Evolutionary conservation across 1,284 basidiomycete genomes (phyloP), one percentile per base, ranked within the genome.

Genomic region (Trametes hirsuta): DNA sequence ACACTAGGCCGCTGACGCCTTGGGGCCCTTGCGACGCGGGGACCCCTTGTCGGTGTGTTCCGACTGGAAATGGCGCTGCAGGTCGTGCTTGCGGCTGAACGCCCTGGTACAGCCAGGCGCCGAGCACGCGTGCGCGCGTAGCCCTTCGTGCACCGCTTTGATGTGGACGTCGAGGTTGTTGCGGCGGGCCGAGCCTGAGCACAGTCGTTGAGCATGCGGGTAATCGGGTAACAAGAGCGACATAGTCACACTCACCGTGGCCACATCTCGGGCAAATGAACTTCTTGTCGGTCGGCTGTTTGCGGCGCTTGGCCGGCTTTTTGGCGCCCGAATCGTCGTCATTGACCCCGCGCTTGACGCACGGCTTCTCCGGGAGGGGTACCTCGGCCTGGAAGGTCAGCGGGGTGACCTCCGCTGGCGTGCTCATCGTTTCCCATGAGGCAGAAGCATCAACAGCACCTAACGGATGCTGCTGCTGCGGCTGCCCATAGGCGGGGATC

Each of bases 81-180:
- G 35, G 44, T 62, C 60, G n/a, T 55, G 47, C 40, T 62, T 51
- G 44, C 60, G 60, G 22, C 52, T 35, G 40, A 63, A 63, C 3
- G 22, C 36, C 22, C 47, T 48, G 2, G 2, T 22, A 30, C 59
- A 61, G 12, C 18, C 39, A 8, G 47, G n/a, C 35, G 9, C 47
- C 5, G 35, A 12, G 24, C 55, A 57, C 2, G n/a, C 35, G 36
- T 14, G 14, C 4, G 35, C 6, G 0, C 55, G 47, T 36, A 30
- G 11, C 1, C 37, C 24, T 11, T 34, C 4, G 24, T 57, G 55
- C 3, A 57, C 48, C 15, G 48, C 45, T 22, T 22, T 51, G 42
- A 57, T 46, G 21, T 57, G 55, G 1, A 6, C 18, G 1, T 25
- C 10, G 2, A 57, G 48, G 25, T 57, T 57, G 42, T 57, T 50